Percentiles rank a stretch among this genome's conserved stretches.
Conservation (phyloP, 805 yeast genomes). For the Saccharomycopsis sp. region DNA sequence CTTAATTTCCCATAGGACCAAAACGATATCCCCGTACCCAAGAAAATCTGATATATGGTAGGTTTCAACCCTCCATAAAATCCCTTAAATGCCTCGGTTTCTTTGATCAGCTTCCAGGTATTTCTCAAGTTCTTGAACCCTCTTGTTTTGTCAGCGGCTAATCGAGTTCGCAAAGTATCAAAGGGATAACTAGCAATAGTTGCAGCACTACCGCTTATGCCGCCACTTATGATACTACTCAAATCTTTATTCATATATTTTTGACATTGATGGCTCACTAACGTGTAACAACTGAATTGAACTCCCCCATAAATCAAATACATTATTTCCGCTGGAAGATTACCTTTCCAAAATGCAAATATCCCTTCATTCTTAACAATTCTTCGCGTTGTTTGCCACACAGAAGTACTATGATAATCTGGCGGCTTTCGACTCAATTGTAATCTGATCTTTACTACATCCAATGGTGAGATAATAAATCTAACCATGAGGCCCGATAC, state of each 20-base stretch:
- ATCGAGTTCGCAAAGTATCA: constrained; percentile 80
- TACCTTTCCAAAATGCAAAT: constrained; percentile 89
- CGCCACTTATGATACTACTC: constrained; percentile 51
- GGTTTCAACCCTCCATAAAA: constrained; percentile 45
- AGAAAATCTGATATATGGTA: constrained; percentile 27
- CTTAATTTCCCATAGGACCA: constrained; percentile 25
- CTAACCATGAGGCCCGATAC: constrained; percentile 30
- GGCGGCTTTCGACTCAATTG: constrained; percentile 39
- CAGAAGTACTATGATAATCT: constrained; percentile 1
- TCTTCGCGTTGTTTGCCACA: constrained; percentile 32
- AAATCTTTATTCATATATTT: constrained; percentile 9
- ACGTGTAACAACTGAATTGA: constrained; percentile 71
- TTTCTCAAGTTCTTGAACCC: constrained; percentile 29
- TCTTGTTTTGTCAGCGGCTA: constrained; percentile 49
- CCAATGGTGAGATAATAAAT: constrained; percentile 64
- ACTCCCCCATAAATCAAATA: constrained; percentile 79
- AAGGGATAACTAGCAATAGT: constrained; percentile 79
- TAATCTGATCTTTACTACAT: constrained; percentile 63
- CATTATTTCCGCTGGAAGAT: constrained; percentile 83
- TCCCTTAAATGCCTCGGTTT: constrained; percentile 35
- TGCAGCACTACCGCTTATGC: constrained; percentile 68
- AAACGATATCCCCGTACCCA: constrained; percentile 19
- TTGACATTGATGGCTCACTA: constrained; percentile 40
- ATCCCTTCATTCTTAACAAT: constrained; percentile 61
- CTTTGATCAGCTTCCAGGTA: constrained; percentile 32